phyloP scores from a whole-genome alignment of 176 grass and related monocot species.

The Eragrostis nindensis region DNA sequence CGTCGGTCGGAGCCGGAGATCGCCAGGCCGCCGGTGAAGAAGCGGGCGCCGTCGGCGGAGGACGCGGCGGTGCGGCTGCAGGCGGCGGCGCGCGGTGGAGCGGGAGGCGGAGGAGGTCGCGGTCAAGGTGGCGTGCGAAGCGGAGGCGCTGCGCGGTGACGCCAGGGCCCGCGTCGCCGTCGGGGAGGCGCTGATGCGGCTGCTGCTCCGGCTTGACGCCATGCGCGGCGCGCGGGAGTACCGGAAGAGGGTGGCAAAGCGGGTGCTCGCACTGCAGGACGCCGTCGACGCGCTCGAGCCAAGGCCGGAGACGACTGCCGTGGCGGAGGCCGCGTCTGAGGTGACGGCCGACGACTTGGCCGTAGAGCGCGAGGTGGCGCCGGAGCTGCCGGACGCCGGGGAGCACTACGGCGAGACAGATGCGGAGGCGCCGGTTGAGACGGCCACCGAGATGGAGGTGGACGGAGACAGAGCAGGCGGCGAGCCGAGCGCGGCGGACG shows the following conservation, averaged over 20 bases:
- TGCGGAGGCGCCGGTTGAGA: not conserved
- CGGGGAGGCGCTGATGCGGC: constrained; percentile 59
- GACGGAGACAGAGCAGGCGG: not conserved
- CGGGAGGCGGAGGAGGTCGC: constrained; percentile 36
- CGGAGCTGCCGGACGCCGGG: fast-evolving
- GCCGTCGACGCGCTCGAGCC: constrained; percentile 57
- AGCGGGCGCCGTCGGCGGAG: not conserved
- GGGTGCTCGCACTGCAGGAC: constrained; percentile 71
- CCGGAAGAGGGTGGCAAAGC: constrained; percentile 56
- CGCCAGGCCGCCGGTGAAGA: not conserved
- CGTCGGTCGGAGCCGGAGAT: not conserved
- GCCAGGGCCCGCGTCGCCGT: constrained; percentile 37
- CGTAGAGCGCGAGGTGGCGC: not conserved
- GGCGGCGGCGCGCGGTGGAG: constrained; percentile 53
- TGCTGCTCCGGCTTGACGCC: constrained; percentile 62
- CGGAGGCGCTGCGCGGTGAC: constrained; percentile 37
- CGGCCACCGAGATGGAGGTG: constrained; percentile 39
- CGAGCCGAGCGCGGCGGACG: not conserved
- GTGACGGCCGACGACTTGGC: not conserved
- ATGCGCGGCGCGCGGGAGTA: constrained; percentile 69
- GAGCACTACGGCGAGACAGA: not conserved
- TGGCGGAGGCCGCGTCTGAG: not conserved
- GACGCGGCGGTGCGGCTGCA: constrained; percentile 50
- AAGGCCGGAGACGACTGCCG: not conserved
- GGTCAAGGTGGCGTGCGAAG: not conserved